Evolutionary conservation across 805 yeast genomes (phyloP), one percentile per base, ranked within the genome.

Genomic region (Novakomyces olei): DNA sequence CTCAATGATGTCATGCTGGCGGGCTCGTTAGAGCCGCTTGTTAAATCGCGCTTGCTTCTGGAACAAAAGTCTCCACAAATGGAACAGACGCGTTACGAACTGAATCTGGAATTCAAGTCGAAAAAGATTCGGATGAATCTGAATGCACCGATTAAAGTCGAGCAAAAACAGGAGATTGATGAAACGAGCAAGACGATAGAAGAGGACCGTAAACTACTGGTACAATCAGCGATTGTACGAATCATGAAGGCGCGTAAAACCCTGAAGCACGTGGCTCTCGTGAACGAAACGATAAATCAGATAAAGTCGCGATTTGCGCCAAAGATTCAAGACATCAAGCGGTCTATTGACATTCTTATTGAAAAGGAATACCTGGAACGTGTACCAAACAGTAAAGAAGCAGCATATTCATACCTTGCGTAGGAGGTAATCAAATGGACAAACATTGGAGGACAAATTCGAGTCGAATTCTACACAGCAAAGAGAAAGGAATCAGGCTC

Each of bases 241-340:
- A 78, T 85, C 47, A 88, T 85, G 96, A 85, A 85, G 58, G 83
- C 94, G 1, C 66, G 94, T 47, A 77, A 81, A 51, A 63, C 61
- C 28, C 59, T 79, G 44, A 68, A 69, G 41, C 95, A 83, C 49
- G 75, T 72, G 31, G 72, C 71, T 35, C 63, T 85, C 45, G 72
- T 81, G 27, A 78, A 75, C 44, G 96, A 85, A 51, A 85, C 83
- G 27, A 72, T 79, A 44, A 75, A 78, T 38, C 92, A 80, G 49
- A 69, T 92, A 3, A 72, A 71, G 41, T 60, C 68, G 31, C 64
- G 96, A 43, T 85, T 88, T 60, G 69, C 65, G 43, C 94, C 96
- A 4, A 71, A 72, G 37, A 72, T 81, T 24, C 65, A 79, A 9
- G 92, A 81, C 47, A 74, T 85, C 45, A 85, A 85, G 58, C 67